Conservation (phyloP, 1,284 basidiomycete genomes). For the Somion occarium region DNA sequence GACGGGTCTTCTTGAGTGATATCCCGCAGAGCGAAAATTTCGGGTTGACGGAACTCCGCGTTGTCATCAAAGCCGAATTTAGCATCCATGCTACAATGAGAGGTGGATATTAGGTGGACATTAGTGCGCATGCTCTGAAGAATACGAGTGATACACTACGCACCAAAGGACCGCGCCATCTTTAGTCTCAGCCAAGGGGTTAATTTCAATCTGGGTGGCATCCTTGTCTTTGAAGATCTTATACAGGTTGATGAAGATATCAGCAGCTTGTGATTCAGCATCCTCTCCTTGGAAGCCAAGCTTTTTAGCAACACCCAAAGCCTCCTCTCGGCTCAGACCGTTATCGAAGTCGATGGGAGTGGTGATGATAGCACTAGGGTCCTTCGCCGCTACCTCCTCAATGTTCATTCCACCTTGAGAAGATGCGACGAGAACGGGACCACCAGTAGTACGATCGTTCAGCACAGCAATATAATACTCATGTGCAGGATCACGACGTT, state of each 20-base stretch:
- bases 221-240: slow-evolving; percentile 99
- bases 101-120: no score
- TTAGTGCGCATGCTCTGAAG: neutral
- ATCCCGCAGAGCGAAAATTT: slow-evolving; percentile 89
- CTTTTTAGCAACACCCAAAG: slow-evolving; percentile 80
- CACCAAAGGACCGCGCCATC: slow-evolving; percentile 95
- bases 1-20: slow-evolving; percentile 94
- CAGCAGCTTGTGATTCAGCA: slow-evolving; percentile 81
- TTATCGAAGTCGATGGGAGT: slow-evolving; percentile 88
- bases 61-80: slow-evolving; percentile 99
- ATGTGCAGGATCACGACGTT: slow-evolving; percentile 89
- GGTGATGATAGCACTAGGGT: slow-evolving; percentile 94
- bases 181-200: slow-evolving; percentile 93
- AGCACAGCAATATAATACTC: slow-evolving; percentile 99
- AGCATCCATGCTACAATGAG: slow-evolving; percentile 92
- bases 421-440: slow-evolving; percentile 93
- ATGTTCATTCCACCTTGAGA: slow-evolving; percentile 97
- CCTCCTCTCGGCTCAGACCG: slow-evolving; percentile 75
- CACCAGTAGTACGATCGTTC: slow-evolving; percentile 89
- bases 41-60: slow-evolving; percentile 95
- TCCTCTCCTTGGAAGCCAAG: slow-evolving; percentile 82
- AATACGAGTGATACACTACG: slow-evolving; percentile 7
- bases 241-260: slow-evolving; percentile 94
- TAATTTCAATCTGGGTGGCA: slow-evolving; percentile 99
- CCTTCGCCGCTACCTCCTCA: slow-evolving; percentile 98